phyloP scores from a whole-genome alignment of 345 rosid genomes.

The Eucalyptus cloeziana region DNA sequence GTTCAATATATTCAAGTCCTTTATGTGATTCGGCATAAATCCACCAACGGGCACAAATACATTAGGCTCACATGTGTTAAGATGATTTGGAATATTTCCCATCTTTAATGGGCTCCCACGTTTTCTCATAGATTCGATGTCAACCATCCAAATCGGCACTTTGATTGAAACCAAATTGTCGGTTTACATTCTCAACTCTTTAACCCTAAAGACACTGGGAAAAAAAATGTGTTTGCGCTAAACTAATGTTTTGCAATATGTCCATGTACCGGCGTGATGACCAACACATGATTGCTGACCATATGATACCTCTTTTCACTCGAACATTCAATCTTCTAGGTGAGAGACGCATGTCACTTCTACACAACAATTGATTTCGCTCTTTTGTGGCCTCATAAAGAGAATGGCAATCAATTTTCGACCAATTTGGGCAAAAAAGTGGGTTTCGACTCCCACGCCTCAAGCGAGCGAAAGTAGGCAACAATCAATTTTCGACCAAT shows the following conservation, averaged over 20 bases:
- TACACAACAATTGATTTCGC: neutral
- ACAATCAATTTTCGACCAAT: neutral
- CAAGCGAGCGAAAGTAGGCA: too few relatives aligned
- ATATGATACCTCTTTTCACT: neutral
- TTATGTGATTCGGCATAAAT: neutral
- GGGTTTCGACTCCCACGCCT: too few relatives aligned
- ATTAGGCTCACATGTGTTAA: neutral
- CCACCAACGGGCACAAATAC: fast-evolving
- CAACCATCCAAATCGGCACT: neutral
- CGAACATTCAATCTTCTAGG: fast-evolving
- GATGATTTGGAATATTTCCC: fast-evolving
- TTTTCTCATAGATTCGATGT: neutral
- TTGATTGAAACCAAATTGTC: neutral
- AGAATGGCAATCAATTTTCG: neutral
- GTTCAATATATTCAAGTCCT: neutral
- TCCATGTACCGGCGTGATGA: fast-evolving
- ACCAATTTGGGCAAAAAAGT: too few relatives aligned
- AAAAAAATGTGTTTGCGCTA: neutral
- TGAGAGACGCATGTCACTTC: neutral
- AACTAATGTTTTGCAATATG: neutral
- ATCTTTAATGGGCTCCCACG: neutral
- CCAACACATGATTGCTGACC: neutral
- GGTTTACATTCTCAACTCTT: neutral
- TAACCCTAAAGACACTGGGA: fast-evolving
- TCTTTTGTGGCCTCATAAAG: neutral